Evolutionary conservation across 2,329 filamentous ascomycete species (phyloP).

Genomic region (Xylaria digitata): DNA sequence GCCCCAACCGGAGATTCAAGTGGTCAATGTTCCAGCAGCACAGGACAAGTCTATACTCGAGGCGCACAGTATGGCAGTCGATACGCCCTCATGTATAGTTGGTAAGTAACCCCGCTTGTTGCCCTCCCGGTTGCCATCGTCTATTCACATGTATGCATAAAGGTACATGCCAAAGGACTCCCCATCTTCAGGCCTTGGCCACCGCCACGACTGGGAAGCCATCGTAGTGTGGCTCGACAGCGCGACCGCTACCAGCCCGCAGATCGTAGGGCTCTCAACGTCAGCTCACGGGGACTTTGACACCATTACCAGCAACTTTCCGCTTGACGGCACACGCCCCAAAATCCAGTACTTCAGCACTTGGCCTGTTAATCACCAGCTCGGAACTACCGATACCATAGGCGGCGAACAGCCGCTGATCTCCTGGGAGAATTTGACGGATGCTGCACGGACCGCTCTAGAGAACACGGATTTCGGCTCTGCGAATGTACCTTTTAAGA

Average conservation of each 20-base stretch:
- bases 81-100: slow-evolving; percentile 52
- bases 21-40: slow-evolving; percentile 46
- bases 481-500: slow-evolving; percentile 56
- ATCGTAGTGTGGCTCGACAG: slow-evolving; percentile 51
- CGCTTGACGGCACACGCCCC: slow-evolving; percentile 46
- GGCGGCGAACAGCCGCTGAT: slow-evolving; percentile 55
- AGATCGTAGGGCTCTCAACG: slow-evolving; percentile 49
- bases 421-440: slow-evolving; percentile 54
- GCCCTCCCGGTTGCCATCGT: not conserved
- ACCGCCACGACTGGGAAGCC: slow-evolving; percentile 54
- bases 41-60: slow-evolving; percentile 53
- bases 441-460: slow-evolving; percentile 51
- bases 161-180: slow-evolving; percentile 57
- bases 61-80: slow-evolving; percentile 44
- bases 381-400: slow-evolving; percentile 50
- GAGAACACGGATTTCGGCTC: slow-evolving; percentile 53
- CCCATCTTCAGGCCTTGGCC: slow-evolving; percentile 51
- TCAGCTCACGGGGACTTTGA: slow-evolving; percentile 51
- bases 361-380: slow-evolving; percentile 52
- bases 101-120: slow-evolving; percentile 38
- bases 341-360: slow-evolving; percentile 49
- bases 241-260: slow-evolving; percentile 40
- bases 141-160: slow-evolving; percentile 20
- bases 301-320: slow-evolving; percentile 42
- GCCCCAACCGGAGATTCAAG: slow-evolving; percentile 43